These are phyloP conservation scores for Chara braunii DNA, from an alignment of 139 green algal species.

Conservation along the genomic window DNA sequence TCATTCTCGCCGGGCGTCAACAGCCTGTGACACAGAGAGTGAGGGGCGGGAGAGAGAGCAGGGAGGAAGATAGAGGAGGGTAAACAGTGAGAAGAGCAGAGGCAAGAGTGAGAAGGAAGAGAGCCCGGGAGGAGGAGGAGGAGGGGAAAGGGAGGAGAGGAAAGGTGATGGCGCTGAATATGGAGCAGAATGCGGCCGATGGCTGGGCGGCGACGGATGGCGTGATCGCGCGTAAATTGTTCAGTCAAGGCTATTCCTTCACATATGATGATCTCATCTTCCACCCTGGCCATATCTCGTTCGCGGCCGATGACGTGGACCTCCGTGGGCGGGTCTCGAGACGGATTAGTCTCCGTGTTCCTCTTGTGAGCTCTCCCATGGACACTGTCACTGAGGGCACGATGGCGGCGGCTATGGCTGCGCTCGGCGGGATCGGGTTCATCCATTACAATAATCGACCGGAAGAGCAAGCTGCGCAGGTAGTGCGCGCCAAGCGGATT, in stretches of 20 bases:
- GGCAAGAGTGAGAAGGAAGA: too few relatives aligned
- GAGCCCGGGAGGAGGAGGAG: too few relatives aligned
- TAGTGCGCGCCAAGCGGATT: background rate
- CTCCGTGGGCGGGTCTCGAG: constrained; percentile 69
- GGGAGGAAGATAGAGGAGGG: too few relatives aligned
- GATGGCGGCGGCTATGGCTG: constrained; percentile 95
- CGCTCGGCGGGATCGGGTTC: constrained; percentile 87
- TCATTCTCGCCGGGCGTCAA: too few relatives aligned
- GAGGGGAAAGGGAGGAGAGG: too few relatives aligned
- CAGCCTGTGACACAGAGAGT: too few relatives aligned
- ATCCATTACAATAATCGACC: constrained; percentile 96
- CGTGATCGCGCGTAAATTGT: background rate
- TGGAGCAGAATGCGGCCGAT: background rate
- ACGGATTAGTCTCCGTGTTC: constrained; percentile 75
- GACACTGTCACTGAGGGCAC: constrained; percentile 90
- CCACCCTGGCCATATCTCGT: constrained; percentile 92
- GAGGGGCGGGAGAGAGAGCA: too few relatives aligned
- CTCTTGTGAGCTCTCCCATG: constrained; percentile 89
- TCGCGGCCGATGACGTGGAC: constrained; percentile 86
- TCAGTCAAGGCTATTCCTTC: constrained; percentile 64
- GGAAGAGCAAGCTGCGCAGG: constrained; percentile 67
- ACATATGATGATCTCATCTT: constrained; percentile 99
- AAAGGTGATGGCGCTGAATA: too few relatives aligned
- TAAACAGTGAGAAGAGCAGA: too few relatives aligned
- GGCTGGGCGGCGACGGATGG: background rate